Conservation (phyloP, 306 rosid species). For the Gillenia trifoliata region DNA sequence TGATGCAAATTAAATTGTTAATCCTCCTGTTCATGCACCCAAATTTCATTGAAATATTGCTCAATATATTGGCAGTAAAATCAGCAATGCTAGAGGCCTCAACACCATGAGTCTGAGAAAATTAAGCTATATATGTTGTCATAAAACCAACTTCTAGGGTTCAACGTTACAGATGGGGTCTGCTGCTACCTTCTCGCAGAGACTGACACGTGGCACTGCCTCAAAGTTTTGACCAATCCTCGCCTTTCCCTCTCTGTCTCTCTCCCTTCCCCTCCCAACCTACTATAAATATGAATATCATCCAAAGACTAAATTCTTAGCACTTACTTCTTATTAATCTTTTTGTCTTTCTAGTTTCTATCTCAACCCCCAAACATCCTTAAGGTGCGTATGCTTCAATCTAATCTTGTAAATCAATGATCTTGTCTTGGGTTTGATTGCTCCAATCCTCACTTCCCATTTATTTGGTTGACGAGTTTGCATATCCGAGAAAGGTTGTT, state of each 20-base stretch:
- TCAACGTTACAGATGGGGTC: constrained; percentile 25
- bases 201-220: constrained; percentile 3
- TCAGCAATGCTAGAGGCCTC: neutral
- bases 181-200: constrained; percentile 37
- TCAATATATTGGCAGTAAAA: neutral
- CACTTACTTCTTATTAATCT: neutral
- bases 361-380: neutral
- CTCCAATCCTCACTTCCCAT: neutral
- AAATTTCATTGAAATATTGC: neutral
- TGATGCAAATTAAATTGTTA: neutral
- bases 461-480: neutral
- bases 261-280: neutral
- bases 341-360: neutral
- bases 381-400: constrained; percentile 9
- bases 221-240: constrained; percentile 22
- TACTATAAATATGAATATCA: neutral
- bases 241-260: constrained; percentile 1
- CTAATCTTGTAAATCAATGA: neutral
- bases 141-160: constrained; percentile 9
- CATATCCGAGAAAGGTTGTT: neutral
- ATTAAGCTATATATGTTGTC: neutral
- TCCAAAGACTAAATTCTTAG: neutral
- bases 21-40: neutral
- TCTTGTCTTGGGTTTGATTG: neutral
- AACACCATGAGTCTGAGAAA: neutral